phyloP scores from a whole-genome alignment of 805 yeast genomes.

The Dipodascus geniculatus region DNA sequence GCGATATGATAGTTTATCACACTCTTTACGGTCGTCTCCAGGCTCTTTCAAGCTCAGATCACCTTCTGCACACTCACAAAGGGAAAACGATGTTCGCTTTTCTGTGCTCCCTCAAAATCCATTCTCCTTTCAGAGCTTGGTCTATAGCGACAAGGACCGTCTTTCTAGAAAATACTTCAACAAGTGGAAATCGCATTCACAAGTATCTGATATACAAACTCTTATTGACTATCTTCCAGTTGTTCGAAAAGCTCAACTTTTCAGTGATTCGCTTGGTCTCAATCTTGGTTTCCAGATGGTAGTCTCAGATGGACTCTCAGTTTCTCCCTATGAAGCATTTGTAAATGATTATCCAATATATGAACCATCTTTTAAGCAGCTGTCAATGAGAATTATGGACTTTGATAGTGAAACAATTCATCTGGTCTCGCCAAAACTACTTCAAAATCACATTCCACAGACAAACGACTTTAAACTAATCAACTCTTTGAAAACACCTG shows the following conservation, averaged over 20 bases:
- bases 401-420: conserved; percentile 8
- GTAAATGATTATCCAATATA: not conserved
- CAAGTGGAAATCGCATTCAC: conserved; percentile 4
- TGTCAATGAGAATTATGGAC: conserved; percentile 14
- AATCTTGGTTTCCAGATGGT: conserved; percentile 6
- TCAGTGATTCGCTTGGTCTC: not conserved
- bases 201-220: not conserved
- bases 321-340: conserved; percentile 1
- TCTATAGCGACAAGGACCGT: conserved; percentile 4
- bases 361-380: not conserved
- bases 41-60: not conserved
- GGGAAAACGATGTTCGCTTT: not conserved
- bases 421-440: conserved; percentile 11
- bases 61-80: not conserved
- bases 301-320: conserved; percentile 5
- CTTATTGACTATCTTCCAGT: not conserved
- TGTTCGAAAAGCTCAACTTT: conserved; percentile 4
- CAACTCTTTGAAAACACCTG: not conserved
- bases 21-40: not conserved
- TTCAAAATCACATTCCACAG: conserved; percentile 8
- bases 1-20: not conserved
- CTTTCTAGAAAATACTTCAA: conserved; percentile 4
- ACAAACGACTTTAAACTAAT: not conserved
- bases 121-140: not conserved
- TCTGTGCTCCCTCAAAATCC: not conserved